A percentile compares a stretch with the other conserved stretches of the same genome.
These are phyloP conservation scores for Hippophae rhamnoides DNA, from an alignment of 306 rosid species.

Conservation along the genomic window DNA sequence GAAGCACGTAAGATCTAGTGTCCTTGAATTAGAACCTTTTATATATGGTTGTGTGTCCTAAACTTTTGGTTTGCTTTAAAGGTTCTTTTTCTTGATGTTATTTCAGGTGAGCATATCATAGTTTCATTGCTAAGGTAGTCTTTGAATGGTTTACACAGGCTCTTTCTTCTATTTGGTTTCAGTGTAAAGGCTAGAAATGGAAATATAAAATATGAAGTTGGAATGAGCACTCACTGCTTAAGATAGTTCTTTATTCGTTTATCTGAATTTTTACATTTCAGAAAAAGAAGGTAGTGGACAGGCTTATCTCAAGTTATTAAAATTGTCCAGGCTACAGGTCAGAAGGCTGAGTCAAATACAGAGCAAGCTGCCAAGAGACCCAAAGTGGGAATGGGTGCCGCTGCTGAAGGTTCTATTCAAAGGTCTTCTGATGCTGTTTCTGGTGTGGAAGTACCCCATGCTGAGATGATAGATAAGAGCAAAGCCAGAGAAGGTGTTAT, in stretches of 20 bases:
- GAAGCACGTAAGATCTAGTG: constrained; percentile 54
- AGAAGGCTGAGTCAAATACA: constrained; percentile 46
- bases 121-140: background rate
- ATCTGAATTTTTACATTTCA: too few relatives aligned
- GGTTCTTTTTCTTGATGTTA: too few relatives aligned
- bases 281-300: background rate
- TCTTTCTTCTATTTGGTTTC: background rate
- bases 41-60: background rate
- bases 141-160: constrained; percentile 13
- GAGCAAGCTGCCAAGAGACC: constrained; percentile 72
- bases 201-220: background rate
- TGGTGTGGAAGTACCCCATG: constrained; percentile 31
- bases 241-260: too few relatives aligned
- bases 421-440: constrained; percentile 37
- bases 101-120: background rate
- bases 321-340: constrained; percentile 60
- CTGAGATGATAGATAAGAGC: constrained; percentile 44
- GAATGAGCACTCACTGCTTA: background rate
- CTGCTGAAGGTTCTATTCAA: constrained; percentile 45
- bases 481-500: constrained; percentile 18
- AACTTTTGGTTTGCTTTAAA: too few relatives aligned
- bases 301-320: constrained; percentile 16
- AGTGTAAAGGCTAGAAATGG: constrained; percentile 6
- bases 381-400: constrained; percentile 35
- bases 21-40: constrained; percentile 7